Conservation (phyloP, 1,284 basidiomycete species). For the Puccinia hordei region DNA sequence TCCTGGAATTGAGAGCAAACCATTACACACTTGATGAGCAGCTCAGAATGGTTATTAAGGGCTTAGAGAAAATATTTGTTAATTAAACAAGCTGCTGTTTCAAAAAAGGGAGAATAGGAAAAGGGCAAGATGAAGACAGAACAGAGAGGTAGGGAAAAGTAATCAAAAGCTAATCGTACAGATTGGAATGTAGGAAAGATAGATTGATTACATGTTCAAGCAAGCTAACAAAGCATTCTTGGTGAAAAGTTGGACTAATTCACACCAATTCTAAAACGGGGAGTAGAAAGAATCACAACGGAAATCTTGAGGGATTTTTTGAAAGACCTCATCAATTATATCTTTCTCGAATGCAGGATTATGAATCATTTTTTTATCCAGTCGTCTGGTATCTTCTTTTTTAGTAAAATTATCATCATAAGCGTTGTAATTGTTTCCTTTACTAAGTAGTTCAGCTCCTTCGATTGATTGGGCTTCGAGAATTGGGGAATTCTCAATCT, state of each 20-base stretch:
- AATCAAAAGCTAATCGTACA: background rate
- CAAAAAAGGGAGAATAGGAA: background rate
- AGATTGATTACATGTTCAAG: background rate
- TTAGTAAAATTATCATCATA: background rate
- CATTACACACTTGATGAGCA: no score
- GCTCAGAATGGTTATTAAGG: no score
- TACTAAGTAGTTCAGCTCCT: background rate
- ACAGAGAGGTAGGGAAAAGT: background rate
- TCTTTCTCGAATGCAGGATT: background rate
- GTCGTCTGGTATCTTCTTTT: background rate
- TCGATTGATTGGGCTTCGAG: background rate
- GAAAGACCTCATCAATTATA: background rate
- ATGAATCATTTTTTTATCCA: background rate
- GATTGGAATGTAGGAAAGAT: no score
- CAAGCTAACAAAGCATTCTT: background rate
- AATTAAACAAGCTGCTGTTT: background rate
- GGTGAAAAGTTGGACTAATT: no score
- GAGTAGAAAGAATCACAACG: background rate
- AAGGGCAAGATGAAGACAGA: background rate
- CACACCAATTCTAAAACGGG: background rate
- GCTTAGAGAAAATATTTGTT: no score
- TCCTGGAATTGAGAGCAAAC: no score
- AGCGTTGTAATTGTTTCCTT: background rate
- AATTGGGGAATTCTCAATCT: background rate
- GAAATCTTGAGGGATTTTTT: background rate